A percentile compares a stretch with the other conserved stretches of the same genome.
Conservation (phyloP, 2,329 filamentous ascomycete genomes). For the Beauveria scarabaeidicola region DNA sequence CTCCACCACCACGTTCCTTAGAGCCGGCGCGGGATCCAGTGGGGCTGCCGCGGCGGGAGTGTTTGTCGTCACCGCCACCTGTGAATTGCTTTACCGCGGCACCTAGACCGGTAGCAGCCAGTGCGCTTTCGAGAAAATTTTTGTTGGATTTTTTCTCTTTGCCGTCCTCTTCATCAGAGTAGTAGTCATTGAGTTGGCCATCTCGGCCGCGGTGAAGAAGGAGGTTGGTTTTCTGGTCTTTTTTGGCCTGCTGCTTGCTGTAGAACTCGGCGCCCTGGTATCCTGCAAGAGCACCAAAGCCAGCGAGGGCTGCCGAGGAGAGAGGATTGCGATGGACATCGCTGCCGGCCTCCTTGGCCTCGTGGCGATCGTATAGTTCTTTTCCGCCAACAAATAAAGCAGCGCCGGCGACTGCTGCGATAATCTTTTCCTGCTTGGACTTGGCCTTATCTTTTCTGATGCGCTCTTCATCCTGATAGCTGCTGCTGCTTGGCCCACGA, state of each 20-base stretch:
- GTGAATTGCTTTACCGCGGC: slow-evolving; percentile 52
- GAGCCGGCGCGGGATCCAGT: slow-evolving; percentile 41
- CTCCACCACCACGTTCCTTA: slow-evolving; percentile 33
- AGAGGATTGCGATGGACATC: slow-evolving; percentile 50
- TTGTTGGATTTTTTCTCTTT: slow-evolving; percentile 53
- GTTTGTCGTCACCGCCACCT: slow-evolving; percentile 36
- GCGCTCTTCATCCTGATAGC: slow-evolving; percentile 52
- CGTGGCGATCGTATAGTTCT: slow-evolving; percentile 55
- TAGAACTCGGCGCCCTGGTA: slow-evolving; percentile 57
- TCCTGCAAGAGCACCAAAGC: slow-evolving; percentile 54
- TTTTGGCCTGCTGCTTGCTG: slow-evolving; percentile 50
- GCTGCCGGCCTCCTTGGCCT: slow-evolving; percentile 42
- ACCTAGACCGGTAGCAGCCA: slow-evolving; percentile 54
- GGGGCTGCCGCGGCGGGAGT: slow-evolving; percentile 35
- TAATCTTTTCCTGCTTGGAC: slow-evolving; percentile 56
- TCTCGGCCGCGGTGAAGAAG: slow-evolving; percentile 46
- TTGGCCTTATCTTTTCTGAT: slow-evolving; percentile 41
- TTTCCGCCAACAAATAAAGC: slow-evolving; percentile 57
- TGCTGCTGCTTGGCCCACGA: slow-evolving; percentile 38
- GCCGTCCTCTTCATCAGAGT: slow-evolving; percentile 47
- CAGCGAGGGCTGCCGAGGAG: slow-evolving; percentile 52
- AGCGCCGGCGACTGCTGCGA: slow-evolving; percentile 57
- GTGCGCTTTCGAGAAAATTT: slow-evolving; percentile 54
- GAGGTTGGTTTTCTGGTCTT: slow-evolving; percentile 46
- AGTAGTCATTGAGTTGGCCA: slow-evolving; percentile 44